phyloP scores from a whole-genome alignment of 2,329 filamentous ascomycete species.

The Paracoccidioides brasiliensis region DNA sequence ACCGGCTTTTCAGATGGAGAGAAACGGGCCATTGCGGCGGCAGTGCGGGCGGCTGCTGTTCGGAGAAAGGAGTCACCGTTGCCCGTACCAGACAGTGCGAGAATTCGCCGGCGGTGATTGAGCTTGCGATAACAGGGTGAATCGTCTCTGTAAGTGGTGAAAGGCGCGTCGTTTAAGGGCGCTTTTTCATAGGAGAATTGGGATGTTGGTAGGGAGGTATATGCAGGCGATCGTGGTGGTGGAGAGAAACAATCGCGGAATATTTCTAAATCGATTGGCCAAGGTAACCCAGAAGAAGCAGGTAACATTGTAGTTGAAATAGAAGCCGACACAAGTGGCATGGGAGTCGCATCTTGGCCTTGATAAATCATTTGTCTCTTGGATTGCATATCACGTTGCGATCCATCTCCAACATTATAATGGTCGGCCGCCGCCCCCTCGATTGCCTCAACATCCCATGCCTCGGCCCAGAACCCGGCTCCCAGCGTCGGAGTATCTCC shows the following conservation, averaged over 20 bases:
- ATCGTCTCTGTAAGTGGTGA: neutral
- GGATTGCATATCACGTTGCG: neutral
- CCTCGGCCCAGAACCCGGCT: constrained; percentile 81
- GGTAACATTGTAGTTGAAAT: neutral
- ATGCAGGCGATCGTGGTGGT: neutral
- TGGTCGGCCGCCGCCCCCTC: neutral
- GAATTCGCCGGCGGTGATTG: constrained; percentile 18
- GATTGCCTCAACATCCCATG: constrained; percentile 48
- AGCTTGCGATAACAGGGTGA: neutral
- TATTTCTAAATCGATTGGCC: neutral
- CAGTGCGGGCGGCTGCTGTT: constrained; percentile 55
- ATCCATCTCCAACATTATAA: neutral
- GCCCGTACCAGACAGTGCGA: constrained; percentile 64
- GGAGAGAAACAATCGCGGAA: constrained; percentile 1
- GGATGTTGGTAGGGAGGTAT: constrained; percentile 8
- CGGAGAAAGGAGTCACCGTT: constrained; percentile 83
- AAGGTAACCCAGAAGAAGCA: neutral
- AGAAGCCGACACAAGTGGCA: neutral
- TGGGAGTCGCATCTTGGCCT: neutral
- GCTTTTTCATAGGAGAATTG: neutral
- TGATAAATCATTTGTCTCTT: neutral
- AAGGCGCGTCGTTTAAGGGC: neutral
- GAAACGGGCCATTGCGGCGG: constrained; percentile 60
- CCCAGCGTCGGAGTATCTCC: constrained; percentile 77
- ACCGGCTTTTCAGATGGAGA: constrained; percentile 20